phyloP scores from a whole-genome alignment of 352 stramenopile species.

The Elongisporangium prolatum region DNA sequence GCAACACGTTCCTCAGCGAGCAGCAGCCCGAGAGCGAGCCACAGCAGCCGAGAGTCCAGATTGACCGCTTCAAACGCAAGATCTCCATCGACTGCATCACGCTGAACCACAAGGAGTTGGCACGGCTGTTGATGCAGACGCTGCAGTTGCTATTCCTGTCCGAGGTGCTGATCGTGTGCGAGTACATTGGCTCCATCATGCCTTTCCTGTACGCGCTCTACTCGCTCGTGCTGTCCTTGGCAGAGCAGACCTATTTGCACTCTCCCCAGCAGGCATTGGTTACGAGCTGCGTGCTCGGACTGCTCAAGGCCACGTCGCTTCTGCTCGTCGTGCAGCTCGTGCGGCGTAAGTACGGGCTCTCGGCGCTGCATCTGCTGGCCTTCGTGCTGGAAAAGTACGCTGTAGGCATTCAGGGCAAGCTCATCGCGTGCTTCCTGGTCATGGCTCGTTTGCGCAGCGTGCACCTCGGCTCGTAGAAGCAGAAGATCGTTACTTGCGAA shows the following conservation, averaged over 20 bases:
- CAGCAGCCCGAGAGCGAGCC: background rate
- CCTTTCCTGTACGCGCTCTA: slow-evolving; percentile 22
- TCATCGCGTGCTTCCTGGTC: slow-evolving; percentile 19
- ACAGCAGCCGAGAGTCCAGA: no score
- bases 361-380: slow-evolving; percentile 16
- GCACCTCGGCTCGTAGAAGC: background rate
- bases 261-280: background rate
- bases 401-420: slow-evolving; percentile 21
- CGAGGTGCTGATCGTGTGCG: slow-evolving; percentile 24
- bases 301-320: slow-evolving; percentile 11
- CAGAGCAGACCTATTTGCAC: background rate
- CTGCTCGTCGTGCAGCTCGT: slow-evolving; percentile 15
- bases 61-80: background rate
- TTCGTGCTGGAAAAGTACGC: slow-evolving; percentile 38
- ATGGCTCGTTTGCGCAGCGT: slow-evolving; percentile 5
- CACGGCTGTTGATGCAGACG: slow-evolving; percentile 13
- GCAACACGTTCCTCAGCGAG: background rate
- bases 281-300: slow-evolving; percentile 7
- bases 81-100: slow-evolving; percentile 23
- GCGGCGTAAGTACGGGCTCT: slow-evolving; percentile 23
- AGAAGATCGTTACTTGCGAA: background rate
- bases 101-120: slow-evolving; percentile 22
- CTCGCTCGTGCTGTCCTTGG: slow-evolving; percentile 7
- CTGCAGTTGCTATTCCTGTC: slow-evolving; percentile 27
- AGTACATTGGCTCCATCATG: slow-evolving; percentile 33